Evolutionary conservation across 179 eudicot species (phyloP).

Genomic region (Amaranthus tricolor): DNA sequence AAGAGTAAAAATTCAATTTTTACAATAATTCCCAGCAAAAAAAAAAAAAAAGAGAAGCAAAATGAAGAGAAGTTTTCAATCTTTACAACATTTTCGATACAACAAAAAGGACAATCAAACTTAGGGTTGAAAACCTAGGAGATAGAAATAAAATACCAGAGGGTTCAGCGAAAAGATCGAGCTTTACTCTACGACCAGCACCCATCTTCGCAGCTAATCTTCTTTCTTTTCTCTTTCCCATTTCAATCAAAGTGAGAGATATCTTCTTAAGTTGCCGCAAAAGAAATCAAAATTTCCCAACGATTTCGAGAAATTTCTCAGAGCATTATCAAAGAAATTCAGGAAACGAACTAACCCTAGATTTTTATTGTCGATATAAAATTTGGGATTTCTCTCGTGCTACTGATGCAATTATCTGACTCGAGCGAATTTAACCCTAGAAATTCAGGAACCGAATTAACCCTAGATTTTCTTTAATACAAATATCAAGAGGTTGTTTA

Average conservation of each 20-base stretch:
- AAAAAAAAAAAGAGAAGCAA: neutral
- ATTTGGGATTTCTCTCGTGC: neutral
- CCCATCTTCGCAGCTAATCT: constrained; percentile 65
- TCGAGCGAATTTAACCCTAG: neutral
- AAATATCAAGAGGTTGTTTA: no score
- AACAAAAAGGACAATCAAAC: neutral
- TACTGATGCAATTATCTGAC: neutral
- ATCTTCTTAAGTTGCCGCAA: neutral
- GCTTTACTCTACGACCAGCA: constrained; percentile 87
- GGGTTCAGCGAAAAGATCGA: constrained; percentile 96
- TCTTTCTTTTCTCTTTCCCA: constrained; percentile 96
- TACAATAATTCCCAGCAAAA: neutral
- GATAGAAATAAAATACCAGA: constrained; percentile 52
- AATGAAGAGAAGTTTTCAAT: no score
- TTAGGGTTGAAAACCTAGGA: neutral
- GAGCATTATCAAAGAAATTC: neutral
- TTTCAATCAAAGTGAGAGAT: constrained; percentile 9
- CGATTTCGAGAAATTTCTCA: neutral
- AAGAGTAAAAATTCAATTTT: neutral
- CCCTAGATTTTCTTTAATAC: no score
- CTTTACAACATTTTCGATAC: neutral
- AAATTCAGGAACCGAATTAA: neutral
- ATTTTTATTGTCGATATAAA: no score
- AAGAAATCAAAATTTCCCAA: neutral
- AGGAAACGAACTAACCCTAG: constrained; percentile 10